Evolutionary conservation across 352 stramenopile genomes (phyloP).

Genomic region (Phytophthora sp.): DNA sequence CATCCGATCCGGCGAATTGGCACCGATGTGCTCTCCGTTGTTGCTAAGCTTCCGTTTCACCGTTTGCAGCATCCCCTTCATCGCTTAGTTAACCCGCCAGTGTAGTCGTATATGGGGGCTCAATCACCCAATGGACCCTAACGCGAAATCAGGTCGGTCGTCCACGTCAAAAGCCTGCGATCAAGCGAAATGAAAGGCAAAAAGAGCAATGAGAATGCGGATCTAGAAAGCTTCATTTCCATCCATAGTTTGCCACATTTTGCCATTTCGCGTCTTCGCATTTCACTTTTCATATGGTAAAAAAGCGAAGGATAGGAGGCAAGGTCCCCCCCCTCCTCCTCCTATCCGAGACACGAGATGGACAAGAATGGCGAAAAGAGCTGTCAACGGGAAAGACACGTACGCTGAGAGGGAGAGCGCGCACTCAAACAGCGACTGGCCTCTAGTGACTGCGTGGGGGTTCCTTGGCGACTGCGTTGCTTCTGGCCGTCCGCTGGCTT

Average conservation of each 20-base stretch:
- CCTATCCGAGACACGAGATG: background rate
- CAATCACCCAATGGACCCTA: conserved; percentile 22
- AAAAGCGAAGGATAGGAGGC: conserved; percentile 12
- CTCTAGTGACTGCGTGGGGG: conserved; percentile 22
- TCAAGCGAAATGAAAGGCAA: conserved; percentile 3
- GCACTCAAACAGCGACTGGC: conserved; percentile 7
- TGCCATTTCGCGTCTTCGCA: conserved; percentile 4
- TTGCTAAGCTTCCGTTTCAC: conserved; percentile 90
- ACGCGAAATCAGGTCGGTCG: conserved; percentile 19
- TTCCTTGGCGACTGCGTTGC: conserved; percentile 20
- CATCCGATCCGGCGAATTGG: conserved; percentile 61
- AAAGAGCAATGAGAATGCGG: conserved; percentile 11
- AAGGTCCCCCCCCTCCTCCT: too few relatives aligned
- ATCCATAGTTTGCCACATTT: conserved; percentile 11
- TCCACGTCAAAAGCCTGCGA: conserved; percentile 17
- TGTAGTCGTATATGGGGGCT: conserved; percentile 12
- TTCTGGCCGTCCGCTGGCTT: conserved; percentile 30
- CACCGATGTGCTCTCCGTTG: conserved; percentile 70
- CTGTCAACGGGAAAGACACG: conserved; percentile 7
- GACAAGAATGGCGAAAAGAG: background rate
- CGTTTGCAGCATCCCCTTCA: conserved; percentile 92
- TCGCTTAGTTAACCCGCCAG: conserved; percentile 45
- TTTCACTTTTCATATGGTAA: conserved; percentile 19
- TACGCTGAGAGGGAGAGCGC: conserved; percentile 24
- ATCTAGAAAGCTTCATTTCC: background rate